Percentiles rank a stretch among this genome's conserved stretches.
Conservation (phyloP, 2,329 filamentous ascomycete species). For the Alternaria infectoria region DNA sequence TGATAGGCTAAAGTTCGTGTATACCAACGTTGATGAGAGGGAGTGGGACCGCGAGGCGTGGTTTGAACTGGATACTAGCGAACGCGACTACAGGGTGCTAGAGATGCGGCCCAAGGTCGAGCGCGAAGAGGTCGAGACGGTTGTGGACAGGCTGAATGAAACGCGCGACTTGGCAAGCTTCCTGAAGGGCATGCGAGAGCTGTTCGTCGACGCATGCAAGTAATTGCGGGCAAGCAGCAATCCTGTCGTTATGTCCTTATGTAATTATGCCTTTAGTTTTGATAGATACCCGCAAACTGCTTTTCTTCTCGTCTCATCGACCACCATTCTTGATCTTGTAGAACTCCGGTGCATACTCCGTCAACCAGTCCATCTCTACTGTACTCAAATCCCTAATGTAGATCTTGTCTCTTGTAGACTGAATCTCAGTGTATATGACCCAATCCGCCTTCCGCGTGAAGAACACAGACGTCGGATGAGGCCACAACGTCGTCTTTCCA, state of each 20-base stretch:
- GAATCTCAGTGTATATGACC: constrained; percentile 93
- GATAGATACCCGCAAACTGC: constrained; percentile 4
- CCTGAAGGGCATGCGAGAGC: constrained; percentile 80
- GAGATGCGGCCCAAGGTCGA: constrained; percentile 84
- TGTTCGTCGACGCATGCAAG: constrained; percentile 69
- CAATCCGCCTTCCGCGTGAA: constrained; percentile 97
- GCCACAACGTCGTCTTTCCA: constrained; percentile 77
- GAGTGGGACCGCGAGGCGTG: constrained; percentile 89
- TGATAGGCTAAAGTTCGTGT: constrained; percentile 89
- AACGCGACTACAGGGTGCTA: constrained; percentile 82
- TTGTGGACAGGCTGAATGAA: constrained; percentile 83
- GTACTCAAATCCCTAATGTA: constrained; percentile 93
- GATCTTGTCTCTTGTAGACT: constrained; percentile 86
- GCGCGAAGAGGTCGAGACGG: constrained; percentile 74
- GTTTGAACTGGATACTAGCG: constrained; percentile 87
- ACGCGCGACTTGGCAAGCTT: constrained; percentile 72
- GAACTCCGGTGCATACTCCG: constrained; percentile 83
- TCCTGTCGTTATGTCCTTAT: neutral
- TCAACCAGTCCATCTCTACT: constrained; percentile 89
- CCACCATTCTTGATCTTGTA: constrained; percentile 40
- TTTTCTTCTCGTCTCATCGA: constrained; percentile 1
- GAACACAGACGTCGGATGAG: constrained; percentile 91
- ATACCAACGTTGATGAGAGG: constrained; percentile 82
- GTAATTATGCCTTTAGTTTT: neutral
- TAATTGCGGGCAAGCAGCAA: constrained; percentile 8